phyloP scores from a whole-genome alignment of 163 green algal species.

The Scenedesmus sp. region DNA sequence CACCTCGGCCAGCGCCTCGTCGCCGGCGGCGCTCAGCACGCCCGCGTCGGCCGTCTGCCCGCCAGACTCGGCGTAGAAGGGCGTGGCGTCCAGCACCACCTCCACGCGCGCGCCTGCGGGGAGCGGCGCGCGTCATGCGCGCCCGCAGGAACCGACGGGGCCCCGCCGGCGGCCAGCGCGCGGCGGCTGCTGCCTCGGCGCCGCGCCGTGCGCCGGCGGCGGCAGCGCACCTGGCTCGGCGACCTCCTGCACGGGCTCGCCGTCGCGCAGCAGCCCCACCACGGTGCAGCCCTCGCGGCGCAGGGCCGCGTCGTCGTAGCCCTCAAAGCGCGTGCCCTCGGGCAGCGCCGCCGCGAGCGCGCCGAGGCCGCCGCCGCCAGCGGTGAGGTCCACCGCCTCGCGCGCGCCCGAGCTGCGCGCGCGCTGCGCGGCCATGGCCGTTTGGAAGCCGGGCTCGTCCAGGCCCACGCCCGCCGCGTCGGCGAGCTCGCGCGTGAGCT shows the following conservation, averaged over 20 bases:
- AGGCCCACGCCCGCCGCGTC: constrained; percentile 53
- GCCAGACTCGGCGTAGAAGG: constrained; percentile 94
- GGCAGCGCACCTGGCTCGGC: constrained; percentile 20
- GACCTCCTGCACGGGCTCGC: constrained; percentile 41
- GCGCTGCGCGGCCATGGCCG: constrained; percentile 81
- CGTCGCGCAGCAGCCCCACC: constrained; percentile 45
- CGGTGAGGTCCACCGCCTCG: constrained; percentile 55
- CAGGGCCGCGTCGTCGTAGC: constrained; percentile 22
- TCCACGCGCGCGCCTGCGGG: constrained; percentile 67
- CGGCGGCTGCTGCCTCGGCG: background rate
- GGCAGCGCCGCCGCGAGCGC: constrained; percentile 48
- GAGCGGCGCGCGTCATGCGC: constrained; percentile 10
- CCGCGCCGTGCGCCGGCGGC: background rate
- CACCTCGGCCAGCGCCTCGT: constrained; percentile 55
- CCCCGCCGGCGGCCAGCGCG: background rate
- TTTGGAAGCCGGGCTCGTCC: constrained; percentile 82
- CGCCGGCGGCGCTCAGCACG: constrained; percentile 42
- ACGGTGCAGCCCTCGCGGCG: constrained; percentile 27
- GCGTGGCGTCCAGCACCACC: constrained; percentile 85
- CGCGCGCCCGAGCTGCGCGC: constrained; percentile 65
- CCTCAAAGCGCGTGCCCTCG: constrained; percentile 51
- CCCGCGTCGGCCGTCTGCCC: constrained; percentile 82
- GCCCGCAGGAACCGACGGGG: background rate
- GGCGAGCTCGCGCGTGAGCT: constrained; percentile 87
- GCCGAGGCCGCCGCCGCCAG: constrained; percentile 48